Evolutionary conservation across 2,329 filamentous ascomycete species (phyloP), one percentile per base, ranked within the genome.

Genomic region (Immersiporthe knoxdaviesiana): DNA sequence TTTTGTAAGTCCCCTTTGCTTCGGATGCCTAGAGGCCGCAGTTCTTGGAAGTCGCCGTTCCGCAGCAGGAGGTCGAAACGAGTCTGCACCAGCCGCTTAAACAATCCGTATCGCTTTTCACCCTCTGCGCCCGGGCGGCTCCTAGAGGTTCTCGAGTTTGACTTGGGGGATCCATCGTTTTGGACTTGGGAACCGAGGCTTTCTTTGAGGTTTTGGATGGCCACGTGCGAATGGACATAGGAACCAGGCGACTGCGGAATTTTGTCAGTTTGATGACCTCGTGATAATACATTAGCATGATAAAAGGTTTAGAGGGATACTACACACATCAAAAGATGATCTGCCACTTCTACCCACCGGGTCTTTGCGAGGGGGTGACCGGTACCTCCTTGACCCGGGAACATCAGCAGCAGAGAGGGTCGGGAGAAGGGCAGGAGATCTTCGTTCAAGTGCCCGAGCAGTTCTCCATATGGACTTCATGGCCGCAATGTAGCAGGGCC

Each of bases 1-100:
- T 77, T 78, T 47, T 82, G 79, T 24, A 87, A 76, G 65, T 85
- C 81, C 64, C 79, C 72, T 63, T 79, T 76, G 56, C 78, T 77
- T n/a, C 72, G 71, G 12, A 83, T 59, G 10, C 80, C 81, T 39
- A 83, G 78, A 21, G 77, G 72, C 37, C 52, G 71, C 71, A 79
- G 80, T 11, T 77, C 75, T 1, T 70, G 67, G 66, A 75, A 67
- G 41, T 74, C 74, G 2, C 69, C 1, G 30, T 37, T 76, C 75
- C 80, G 35, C 30, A 85, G 68, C 16, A 84, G 74, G 1, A 66
- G 12, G 2, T 80, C 74, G 66, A 85, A 80, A 8, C 78, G 79
- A 37, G 24, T n/a, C 21, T 72, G 37, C 11, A 77, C 70, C 30
- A 79, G 72, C 18, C 54, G 18, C n/a, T 73, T 69, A 68, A 79